Conservation (phyloP, 2,329 filamentous ascomycete species). For the Trichoderma oligosporum region DNA sequence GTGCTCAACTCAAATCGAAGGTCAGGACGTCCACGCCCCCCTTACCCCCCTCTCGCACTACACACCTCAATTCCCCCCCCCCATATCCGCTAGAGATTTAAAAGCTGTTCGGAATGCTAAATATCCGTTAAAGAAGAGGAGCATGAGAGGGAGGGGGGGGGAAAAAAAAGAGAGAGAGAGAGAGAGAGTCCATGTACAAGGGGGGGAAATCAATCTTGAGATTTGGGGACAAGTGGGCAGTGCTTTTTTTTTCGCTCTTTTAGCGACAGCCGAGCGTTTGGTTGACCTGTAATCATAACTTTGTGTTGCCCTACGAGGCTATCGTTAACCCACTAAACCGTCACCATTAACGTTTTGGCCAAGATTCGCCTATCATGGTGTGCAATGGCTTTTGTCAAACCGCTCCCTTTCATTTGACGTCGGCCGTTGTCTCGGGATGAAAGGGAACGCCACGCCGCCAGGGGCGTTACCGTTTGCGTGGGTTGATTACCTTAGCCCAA, state of each 20-base stretch:
- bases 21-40: background rate
- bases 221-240: background rate
- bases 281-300: background rate
- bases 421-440: slow-evolving; percentile 18
- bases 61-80: background rate
- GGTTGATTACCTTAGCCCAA: slow-evolving; percentile 15
- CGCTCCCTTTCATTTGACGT: slow-evolving; percentile 16
- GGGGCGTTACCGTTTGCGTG: slow-evolving; percentile 12
- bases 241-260: background rate
- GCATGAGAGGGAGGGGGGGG: too few relatives aligned
- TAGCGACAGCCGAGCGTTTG: slow-evolving; percentile 12
- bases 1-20: slow-evolving; percentile 8
- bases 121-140: background rate
- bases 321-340: background rate
- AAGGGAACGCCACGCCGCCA: slow-evolving; percentile 17
- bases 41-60: background rate
- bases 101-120: background rate
- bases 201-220: background rate
- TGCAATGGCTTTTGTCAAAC: slow-evolving; percentile 4
- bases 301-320: slow-evolving; percentile 17
- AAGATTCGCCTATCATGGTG: slow-evolving; percentile 16
- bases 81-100: background rate
- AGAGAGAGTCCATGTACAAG: background rate
- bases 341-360: slow-evolving; percentile 10
- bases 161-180: background rate